These are phyloP conservation scores for Nitzschia putrida DNA, from an alignment of 108 stramenopile genomes.

Conservation along the genomic window DNA sequence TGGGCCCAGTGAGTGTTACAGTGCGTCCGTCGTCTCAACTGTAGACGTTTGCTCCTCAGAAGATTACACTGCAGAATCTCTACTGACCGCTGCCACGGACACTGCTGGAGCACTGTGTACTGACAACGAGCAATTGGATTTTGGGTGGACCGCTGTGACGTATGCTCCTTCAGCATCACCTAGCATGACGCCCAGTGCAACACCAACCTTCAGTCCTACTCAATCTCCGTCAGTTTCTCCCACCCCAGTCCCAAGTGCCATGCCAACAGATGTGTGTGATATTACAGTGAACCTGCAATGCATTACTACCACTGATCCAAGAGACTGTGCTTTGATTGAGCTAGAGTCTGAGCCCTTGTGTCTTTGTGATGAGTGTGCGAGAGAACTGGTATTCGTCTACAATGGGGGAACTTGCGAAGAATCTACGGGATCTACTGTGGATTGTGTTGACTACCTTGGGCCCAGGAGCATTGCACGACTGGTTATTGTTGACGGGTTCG, in stretches of 20 bases:
- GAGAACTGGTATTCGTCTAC: constrained; percentile 25
- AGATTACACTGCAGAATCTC: not conserved
- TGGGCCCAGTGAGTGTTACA: constrained; percentile 8
- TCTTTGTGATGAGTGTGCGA: constrained; percentile 18
- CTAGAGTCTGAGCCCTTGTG: constrained; percentile 15
- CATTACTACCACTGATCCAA: not conserved
- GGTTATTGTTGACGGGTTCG: not conserved
- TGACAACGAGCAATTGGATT: not conserved
- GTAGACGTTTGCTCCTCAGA: not conserved
- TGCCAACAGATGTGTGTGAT: not conserved
- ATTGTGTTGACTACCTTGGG: constrained; percentile 1
- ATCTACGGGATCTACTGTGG: not conserved
- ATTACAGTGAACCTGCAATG: not conserved
- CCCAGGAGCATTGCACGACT: not conserved
- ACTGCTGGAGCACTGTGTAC: not conserved
- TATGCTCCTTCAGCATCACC: not conserved
- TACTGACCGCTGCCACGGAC: too few relatives aligned
- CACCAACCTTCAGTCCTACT: not conserved
- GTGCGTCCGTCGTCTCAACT: not conserved
- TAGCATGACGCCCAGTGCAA: not conserved
- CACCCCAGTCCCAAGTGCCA: not conserved
- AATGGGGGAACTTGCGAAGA: constrained; percentile 13
- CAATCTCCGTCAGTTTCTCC: not conserved
- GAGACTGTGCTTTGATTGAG: constrained; percentile 13
- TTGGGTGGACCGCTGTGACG: constrained; percentile 5